Conservation (phyloP, 2,329 filamentous ascomycete species). For the Trichoderma asperellum region DNA sequence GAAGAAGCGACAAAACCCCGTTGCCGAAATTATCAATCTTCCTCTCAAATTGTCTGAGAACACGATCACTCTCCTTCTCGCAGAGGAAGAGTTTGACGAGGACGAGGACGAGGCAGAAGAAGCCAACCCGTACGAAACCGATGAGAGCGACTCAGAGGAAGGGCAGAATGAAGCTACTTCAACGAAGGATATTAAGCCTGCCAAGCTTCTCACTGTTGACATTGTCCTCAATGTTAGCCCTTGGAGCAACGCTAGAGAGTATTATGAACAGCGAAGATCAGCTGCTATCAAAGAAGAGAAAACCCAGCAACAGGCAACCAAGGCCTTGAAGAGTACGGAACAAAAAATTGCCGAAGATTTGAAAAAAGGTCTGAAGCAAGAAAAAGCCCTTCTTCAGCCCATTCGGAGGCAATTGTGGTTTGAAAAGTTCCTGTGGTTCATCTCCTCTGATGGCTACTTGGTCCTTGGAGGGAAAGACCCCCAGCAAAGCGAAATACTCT, state of each 20-base stretch:
- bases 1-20: conserved; percentile 76
- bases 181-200: conserved; percentile 48
- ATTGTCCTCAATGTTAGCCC: conserved; percentile 81
- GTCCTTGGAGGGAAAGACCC: conserved; percentile 87
- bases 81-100: conserved; percentile 68
- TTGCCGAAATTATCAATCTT: conserved; percentile 83
- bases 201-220: conserved; percentile 71
- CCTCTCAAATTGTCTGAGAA: conserved; percentile 92
- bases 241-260: conserved; percentile 88
- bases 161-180: conserved; percentile 40
- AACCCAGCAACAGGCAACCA: conserved; percentile 77
- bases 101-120: conserved; percentile 57
- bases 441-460: conserved; percentile 93
- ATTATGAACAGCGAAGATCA: conserved; percentile 85
- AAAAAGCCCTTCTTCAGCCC: conserved; percentile 83
- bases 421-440: conserved; percentile 94
- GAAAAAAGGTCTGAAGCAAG: conserved; percentile 85
- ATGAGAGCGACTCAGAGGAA: conserved; percentile 59
- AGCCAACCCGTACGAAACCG: conserved; percentile 62
- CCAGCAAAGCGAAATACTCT: conserved; percentile 90
- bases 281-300: conserved; percentile 87
- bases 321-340: conserved; percentile 86
- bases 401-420: conserved; percentile 91
- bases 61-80: conserved; percentile 77
- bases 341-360: conserved; percentile 85